These are phyloP conservation scores for Sugiyamaella boreocaroliniensis DNA, from an alignment of 805 yeast species.

Conservation along the genomic window DNA sequence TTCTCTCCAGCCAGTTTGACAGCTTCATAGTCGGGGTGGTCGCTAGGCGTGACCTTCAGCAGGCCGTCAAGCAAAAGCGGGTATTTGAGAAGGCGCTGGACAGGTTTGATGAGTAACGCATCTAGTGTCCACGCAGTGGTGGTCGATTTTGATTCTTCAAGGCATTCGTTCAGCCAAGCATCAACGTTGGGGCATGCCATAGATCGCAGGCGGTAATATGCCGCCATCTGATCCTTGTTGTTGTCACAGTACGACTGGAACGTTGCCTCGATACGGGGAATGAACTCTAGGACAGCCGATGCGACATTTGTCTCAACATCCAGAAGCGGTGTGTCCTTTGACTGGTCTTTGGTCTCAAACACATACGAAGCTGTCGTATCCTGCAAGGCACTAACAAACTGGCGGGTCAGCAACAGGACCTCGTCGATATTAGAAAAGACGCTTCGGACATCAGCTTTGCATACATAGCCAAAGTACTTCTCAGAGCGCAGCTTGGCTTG, in stretches of 20 bases:
- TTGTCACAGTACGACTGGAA: constrained; percentile 30
- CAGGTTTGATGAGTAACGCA: constrained; percentile 38
- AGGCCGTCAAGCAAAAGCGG: constrained; percentile 33
- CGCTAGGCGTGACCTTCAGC: constrained; percentile 27
- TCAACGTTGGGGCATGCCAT: constrained; percentile 23
- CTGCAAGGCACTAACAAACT: constrained; percentile 26
- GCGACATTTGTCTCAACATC: constrained; percentile 29
- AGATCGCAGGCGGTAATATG: constrained; percentile 20
- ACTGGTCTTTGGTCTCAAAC: constrained; percentile 20
- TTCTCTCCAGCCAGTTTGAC: constrained; percentile 19
- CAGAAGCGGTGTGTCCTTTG: constrained; percentile 14
- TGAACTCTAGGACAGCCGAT: constrained; percentile 24
- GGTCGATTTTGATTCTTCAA: constrained; percentile 20
- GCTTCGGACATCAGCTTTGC: constrained; percentile 21
- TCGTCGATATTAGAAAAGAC: constrained; percentile 32
- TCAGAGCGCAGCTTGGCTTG: constrained; percentile 23
- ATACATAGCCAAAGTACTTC: constrained; percentile 20
- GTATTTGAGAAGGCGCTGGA: constrained; percentile 40
- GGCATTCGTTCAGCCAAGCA: constrained; percentile 32
- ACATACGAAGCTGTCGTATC: constrained; percentile 26
- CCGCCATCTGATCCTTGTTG: constrained; percentile 27
- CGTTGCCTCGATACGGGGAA: constrained; percentile 28
- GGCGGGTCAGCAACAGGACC: constrained; percentile 27
- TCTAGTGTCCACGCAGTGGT: constrained; percentile 39
- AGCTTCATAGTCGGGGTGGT: constrained; percentile 42